A percentile compares a stretch with the other conserved stretches of the same genome.
phyloP scores from a whole-genome alignment of 306 rosid species.

The Castanea crenata region DNA sequence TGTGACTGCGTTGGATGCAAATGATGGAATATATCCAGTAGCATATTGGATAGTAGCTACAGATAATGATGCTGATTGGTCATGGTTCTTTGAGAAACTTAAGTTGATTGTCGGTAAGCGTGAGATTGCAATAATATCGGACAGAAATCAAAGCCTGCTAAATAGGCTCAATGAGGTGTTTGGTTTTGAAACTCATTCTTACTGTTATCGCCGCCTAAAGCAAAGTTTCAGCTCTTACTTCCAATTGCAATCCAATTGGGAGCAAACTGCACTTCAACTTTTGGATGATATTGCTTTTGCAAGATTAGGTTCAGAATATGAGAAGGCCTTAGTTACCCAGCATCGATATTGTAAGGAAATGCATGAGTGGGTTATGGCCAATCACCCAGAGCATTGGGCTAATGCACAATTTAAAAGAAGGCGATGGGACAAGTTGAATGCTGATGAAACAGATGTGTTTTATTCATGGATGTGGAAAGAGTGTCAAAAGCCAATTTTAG shows the following conservation, averaged over 20 bases:
- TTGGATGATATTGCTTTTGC: neutral
- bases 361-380: constrained; percentile 1
- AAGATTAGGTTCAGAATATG: neutral
- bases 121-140: constrained; percentile 5
- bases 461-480: neutral
- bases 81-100: constrained; percentile 3
- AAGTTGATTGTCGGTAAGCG: constrained; percentile 4
- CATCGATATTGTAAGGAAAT: neutral
- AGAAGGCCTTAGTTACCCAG: neutral
- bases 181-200: constrained; percentile 1
- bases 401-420: neutral
- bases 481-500: constrained; percentile 4
- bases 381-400: neutral
- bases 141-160: neutral
- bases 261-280: neutral
- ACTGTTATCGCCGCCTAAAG: neutral
- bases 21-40: constrained; percentile 1
- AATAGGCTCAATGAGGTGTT: neutral
- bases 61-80: constrained; percentile 8
- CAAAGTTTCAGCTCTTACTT: neutral
- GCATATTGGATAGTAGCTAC: neutral
- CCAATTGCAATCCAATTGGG: neutral
- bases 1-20: constrained; percentile 8
- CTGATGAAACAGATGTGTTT: neutral
- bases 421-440: constrained; percentile 1